Evolutionary conservation across 1,139 yeast species (phyloP), one percentile per base, ranked within the genome.

Genomic region (Zygosaccharomyces sapae): DNA sequence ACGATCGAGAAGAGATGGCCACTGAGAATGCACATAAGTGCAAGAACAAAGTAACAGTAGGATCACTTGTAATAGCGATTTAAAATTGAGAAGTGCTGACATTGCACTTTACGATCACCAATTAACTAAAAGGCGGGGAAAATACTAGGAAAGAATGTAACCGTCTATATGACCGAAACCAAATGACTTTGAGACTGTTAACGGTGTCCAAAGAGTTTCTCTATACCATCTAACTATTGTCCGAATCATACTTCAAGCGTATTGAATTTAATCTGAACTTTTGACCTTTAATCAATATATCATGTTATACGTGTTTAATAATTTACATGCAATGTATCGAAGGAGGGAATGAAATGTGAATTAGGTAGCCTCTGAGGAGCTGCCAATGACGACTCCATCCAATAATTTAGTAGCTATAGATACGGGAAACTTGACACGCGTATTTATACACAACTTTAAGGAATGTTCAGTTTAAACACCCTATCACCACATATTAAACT

Each of bases 21-120:
- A 80, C 50, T 88, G 80, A 12, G 92, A 77, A 60, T 92, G 95
- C 37, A 89, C 77, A 63, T 92, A 92, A 2, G 97, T 87, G 56
- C 95, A 84, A 0, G 97, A 88, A 70, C 98, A 92, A 35, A 92
- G 83, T 50, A 89, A 72, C 46, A 92, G 73, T 35, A 92, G 74
- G 35, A 92, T 74, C 54, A 90, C 97, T 65, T 89, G 92, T 49
- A 92, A 70, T 43, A 92, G 76, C 5, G 97, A 84, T 61, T 86
- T 86, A 70, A 92, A 90, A 66, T 90, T 90, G 74, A 92, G 90
- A 52, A 92, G 74, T 3, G 97, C 98, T 51, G 96, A 86, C 97
- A 64, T 64, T 10, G 25, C 36, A 12, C 18, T 31, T 2, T 5
- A 25, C 12, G 7, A 8, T 24, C 8, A 24, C 40, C 40, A 24